Percentiles rank a stretch among this genome's conserved stretches.
These are phyloP conservation scores for Didymella glomerata DNA, from an alignment of 2,329 filamentous ascomycete genomes.

Conservation along the genomic window DNA sequence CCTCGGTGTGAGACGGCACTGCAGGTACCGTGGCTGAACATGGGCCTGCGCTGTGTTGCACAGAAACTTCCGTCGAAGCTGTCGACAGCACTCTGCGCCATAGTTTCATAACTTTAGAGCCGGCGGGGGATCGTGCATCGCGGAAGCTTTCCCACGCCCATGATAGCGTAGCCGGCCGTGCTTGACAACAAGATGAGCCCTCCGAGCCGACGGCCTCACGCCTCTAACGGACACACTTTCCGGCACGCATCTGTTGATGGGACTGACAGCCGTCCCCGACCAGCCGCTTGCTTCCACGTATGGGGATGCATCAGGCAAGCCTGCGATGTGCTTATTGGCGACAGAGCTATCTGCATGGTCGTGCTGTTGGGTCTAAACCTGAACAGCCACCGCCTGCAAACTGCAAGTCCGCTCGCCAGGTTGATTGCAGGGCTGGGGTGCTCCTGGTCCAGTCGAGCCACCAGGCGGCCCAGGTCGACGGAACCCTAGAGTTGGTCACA, in stretches of 20 bases:
- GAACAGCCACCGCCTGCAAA: slow-evolving; percentile 15
- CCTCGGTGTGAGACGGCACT: slow-evolving; percentile 11
- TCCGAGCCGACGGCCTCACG: slow-evolving; percentile 33
- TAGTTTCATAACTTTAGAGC: not conserved
- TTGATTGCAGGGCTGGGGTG: slow-evolving; percentile 15
- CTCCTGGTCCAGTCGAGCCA: slow-evolving; percentile 18
- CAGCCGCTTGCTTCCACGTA: slow-evolving; percentile 22
- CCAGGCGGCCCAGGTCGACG: slow-evolving; percentile 25
- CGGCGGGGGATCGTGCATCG: slow-evolving; percentile 20
- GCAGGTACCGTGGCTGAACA: slow-evolving; percentile 11
- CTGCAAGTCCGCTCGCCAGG: slow-evolving; percentile 18
- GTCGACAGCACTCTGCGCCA: slow-evolving; percentile 7
- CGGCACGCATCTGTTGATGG: slow-evolving; percentile 20
- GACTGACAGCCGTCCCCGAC: slow-evolving; percentile 7
- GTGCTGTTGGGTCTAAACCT: slow-evolving; percentile 18
- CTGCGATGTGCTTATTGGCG: slow-evolving; percentile 17
- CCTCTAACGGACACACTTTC: slow-evolving; percentile 21
- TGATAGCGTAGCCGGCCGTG: slow-evolving; percentile 21
- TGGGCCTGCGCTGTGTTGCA: not conserved
- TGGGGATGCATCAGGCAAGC: slow-evolving; percentile 20
- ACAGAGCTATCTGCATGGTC: slow-evolving; percentile 3
- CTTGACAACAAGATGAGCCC: slow-evolving; percentile 22
- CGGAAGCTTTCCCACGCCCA: slow-evolving; percentile 27
- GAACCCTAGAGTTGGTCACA: slow-evolving; percentile 12
- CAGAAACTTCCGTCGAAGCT: not conserved